Percentiles rank a stretch among this genome's conserved stretches.
Evolutionary conservation across 148 eudicot species (phyloP).

Genomic region (Fagopyrum tataricum): DNA sequence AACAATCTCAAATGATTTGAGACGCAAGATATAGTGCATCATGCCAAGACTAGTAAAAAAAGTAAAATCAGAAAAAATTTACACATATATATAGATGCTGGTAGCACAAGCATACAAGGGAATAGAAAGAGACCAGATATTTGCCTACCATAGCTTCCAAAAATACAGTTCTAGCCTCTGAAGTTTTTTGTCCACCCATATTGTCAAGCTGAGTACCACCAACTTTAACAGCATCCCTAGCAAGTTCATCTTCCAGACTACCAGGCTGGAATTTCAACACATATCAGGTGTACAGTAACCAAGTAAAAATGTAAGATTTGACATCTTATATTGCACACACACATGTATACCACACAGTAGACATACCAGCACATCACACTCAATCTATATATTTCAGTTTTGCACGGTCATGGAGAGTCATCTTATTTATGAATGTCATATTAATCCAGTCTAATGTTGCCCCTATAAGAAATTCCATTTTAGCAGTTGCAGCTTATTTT

Average conservation of each 20-base stretch:
- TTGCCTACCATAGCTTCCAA: conserved; percentile 48
- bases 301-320: not conserved
- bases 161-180: conserved; percentile 25
- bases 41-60: not conserved
- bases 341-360: not conserved
- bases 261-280: conserved; percentile 46
- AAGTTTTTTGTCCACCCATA: conserved; percentile 21
- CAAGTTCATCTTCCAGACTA: conserved; percentile 32
- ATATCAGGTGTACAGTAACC: not conserved
- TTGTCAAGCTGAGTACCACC: conserved; percentile 22
- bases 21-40: not conserved
- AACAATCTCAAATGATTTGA: not conserved
- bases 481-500: not conserved
- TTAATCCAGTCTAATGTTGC: not conserved
- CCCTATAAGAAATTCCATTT: not conserved
- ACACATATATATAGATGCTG: not conserved
- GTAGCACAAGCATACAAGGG: not conserved
- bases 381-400: not conserved
- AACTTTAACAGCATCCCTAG: conserved; percentile 26
- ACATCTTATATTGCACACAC: not conserved
- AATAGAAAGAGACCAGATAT: not conserved
- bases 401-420: not conserved
- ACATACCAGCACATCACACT: not conserved
- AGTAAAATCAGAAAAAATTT: not conserved
- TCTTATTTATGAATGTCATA: not conserved